Base-by-base conservation (phyloP, 306 rosid genomes). In the Prunus padus region DNA sequence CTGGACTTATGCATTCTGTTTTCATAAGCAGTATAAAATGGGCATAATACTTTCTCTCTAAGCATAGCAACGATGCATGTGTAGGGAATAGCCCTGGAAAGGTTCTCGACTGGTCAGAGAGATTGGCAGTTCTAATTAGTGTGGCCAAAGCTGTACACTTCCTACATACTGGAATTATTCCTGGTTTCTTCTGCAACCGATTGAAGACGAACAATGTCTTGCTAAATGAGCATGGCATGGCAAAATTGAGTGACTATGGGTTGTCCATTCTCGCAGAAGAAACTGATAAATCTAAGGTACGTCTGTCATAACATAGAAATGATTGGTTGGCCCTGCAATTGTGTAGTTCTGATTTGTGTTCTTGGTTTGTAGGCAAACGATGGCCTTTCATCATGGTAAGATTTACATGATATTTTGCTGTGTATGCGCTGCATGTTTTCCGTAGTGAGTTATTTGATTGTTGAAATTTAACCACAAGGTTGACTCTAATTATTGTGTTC, bases 161-260 rank as follows among this genome's bases (percentile, higher is more conserved):
- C 77, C 77, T 96, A 59, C 99, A 96, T 73, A 89, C 97, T n/a
- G 98, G 99, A 80, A 82, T 92, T 71, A 96, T 90, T 77, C 99
- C 99, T 22, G 98, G 97, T 74, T 96, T 96, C 90, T 81, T 87
- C 76, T 86, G 76, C 72, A 96, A 96, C 57, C 55, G 92, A 56
- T 85, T 96, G n/a, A 90, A 89, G 88, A 81, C 77, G 7, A 88
- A 86, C 37, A 96, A 88, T 73, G 84, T 96, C 81, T 81, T 96
- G 90, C 88, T 96, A 67, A 70, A 81, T 79, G 93, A 90, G 69
- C 81, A 92, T 57, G 84, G 82, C 71, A 80, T 86, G 68, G 87
- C 99, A 54, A 96, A 92, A 85, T 75, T 92, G 66, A 86, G 97
- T 80, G 98, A 96, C 74, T 92, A 89, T 74, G 99, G 99, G 25